Evolutionary conservation across 768 basidiomycete species (phyloP).

Genomic region (Lactarius vividus): DNA sequence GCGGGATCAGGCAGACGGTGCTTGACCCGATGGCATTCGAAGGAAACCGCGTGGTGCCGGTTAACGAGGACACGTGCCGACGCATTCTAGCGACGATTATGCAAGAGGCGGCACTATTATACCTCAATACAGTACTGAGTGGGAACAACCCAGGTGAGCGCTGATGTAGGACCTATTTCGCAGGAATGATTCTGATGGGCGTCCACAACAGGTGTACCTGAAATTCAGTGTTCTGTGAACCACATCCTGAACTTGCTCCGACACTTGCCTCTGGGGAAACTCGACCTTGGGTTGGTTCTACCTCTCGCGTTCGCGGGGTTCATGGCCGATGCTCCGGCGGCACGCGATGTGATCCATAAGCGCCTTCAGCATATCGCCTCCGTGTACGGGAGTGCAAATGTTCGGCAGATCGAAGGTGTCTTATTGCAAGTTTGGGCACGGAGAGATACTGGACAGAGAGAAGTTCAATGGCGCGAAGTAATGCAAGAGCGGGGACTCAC

Average conservation of each 20-base stretch:
- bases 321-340: slow-evolving; percentile 20
- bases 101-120: slow-evolving; percentile 26
- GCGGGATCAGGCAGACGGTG: slow-evolving; percentile 50
- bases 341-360: slow-evolving; percentile 22
- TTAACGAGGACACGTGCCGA: slow-evolving; percentile 23
- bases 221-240: slow-evolving; percentile 23
- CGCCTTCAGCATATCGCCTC: slow-evolving; percentile 22
- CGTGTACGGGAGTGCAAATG: slow-evolving; percentile 17
- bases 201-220: slow-evolving; percentile 25
- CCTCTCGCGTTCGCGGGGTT: slow-evolving; percentile 24
- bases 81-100: slow-evolving; percentile 26
- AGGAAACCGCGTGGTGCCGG: slow-evolving; percentile 30
- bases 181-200: slow-evolving; percentile 15
- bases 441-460: slow-evolving; percentile 19
- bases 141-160: slow-evolving; percentile 28
- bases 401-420: slow-evolving; percentile 24
- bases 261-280: slow-evolving; percentile 21
- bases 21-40: slow-evolving; percentile 40
- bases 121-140: slow-evolving; percentile 27
- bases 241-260: slow-evolving; percentile 24
- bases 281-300: slow-evolving; percentile 25
- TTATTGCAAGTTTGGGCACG: slow-evolving; percentile 27
- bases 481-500: slow-evolving; percentile 28
- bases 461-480: slow-evolving; percentile 27
- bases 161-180: not conserved